Evolutionary conservation across 1,284 basidiomycete genomes (phyloP).

Genomic region (Cutaneotrichosporon mucoides): DNA sequence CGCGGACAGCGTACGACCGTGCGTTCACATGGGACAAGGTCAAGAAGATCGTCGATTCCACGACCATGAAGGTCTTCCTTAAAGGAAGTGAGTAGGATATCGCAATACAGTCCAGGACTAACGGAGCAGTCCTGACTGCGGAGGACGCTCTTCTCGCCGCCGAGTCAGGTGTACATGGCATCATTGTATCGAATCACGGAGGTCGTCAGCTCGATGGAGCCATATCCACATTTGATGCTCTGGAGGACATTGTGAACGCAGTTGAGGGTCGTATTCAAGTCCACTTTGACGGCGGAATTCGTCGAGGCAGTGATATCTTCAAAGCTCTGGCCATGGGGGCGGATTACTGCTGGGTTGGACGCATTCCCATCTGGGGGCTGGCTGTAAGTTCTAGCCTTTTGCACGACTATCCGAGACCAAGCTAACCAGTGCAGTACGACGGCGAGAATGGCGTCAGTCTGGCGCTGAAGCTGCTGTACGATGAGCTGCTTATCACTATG

Average conservation of each 20-base stretch:
- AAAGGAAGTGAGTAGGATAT: slow-evolving; percentile 22
- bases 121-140: slow-evolving; percentile 14
- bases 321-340: slow-evolving; percentile 41
- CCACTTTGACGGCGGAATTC: slow-evolving; percentile 37
- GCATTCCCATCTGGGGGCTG: slow-evolving; percentile 26
- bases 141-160: slow-evolving; percentile 34
- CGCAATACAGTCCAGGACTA: neutral
- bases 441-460: slow-evolving; percentile 21
- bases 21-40: slow-evolving; percentile 19
- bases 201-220: slow-evolving; percentile 40
- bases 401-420: neutral
- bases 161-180: slow-evolving; percentile 28
- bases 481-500: slow-evolving; percentile 26
- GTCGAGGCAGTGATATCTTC: slow-evolving; percentile 35
- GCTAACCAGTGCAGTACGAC: slow-evolving; percentile 8
- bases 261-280: slow-evolving; percentile 30
- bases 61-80: slow-evolving; percentile 14
- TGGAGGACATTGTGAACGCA: slow-evolving; percentile 27
- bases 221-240: slow-evolving; percentile 23
- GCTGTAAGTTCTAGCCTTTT: slow-evolving; percentile 3
- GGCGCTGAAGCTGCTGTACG: slow-evolving; percentile 18
- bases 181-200: slow-evolving; percentile 35
- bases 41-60: neutral
- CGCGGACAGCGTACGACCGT: slow-evolving; percentile 14
- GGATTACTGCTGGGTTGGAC: slow-evolving; percentile 29